phyloP scores from a whole-genome alignment of 2,329 filamentous ascomycete genomes.

The Exophiala bonariae region DNA sequence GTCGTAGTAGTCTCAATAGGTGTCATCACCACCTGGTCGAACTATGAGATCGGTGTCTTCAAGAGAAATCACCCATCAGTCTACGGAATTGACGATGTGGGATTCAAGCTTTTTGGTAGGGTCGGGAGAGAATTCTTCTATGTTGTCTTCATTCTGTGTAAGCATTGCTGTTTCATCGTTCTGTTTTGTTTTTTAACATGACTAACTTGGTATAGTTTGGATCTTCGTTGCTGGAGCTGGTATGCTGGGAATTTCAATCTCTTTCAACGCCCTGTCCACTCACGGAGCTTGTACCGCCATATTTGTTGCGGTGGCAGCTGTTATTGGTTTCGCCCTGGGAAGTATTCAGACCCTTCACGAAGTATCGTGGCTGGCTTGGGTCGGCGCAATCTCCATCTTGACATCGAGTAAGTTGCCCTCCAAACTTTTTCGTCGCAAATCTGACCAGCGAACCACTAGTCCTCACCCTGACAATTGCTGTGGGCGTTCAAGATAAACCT shows the following conservation, averaged over 20 bases:
- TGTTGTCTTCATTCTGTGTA: slow-evolving; percentile 50
- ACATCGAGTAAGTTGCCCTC: slow-evolving; percentile 38
- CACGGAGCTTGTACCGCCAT: slow-evolving; percentile 61
- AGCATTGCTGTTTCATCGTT: slow-evolving; percentile 35
- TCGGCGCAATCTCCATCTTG: slow-evolving; percentile 60
- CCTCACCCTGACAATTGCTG: slow-evolving; percentile 28
- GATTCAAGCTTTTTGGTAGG: slow-evolving; percentile 55
- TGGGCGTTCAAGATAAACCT: slow-evolving; percentile 36
- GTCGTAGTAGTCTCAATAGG: slow-evolving; percentile 51
- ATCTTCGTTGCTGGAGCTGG: slow-evolving; percentile 57
- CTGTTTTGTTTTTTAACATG: neutral
- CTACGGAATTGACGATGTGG: slow-evolving; percentile 51
- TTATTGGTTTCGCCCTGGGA: slow-evolving; percentile 40
- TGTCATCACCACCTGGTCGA: slow-evolving; percentile 46
- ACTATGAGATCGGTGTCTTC: slow-evolving; percentile 13
- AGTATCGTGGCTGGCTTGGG: slow-evolving; percentile 60
- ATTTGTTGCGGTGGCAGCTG: slow-evolving; percentile 56
- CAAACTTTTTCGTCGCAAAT: slow-evolving; percentile 2
- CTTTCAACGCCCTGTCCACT: slow-evolving; percentile 59
- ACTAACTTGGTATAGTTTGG: slow-evolving; percentile 37
- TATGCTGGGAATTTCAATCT: slow-evolving; percentile 60
- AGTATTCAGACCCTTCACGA: slow-evolving; percentile 13
- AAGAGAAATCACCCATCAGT: slow-evolving; percentile 49
- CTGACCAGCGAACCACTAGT: slow-evolving; percentile 13
- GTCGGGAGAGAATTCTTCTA: slow-evolving; percentile 61